Evolutionary conservation across 176 grass and related monocot genomes (phyloP), one percentile per base, ranked within the genome.

Genomic region (Sorghum bicolor): DNA sequence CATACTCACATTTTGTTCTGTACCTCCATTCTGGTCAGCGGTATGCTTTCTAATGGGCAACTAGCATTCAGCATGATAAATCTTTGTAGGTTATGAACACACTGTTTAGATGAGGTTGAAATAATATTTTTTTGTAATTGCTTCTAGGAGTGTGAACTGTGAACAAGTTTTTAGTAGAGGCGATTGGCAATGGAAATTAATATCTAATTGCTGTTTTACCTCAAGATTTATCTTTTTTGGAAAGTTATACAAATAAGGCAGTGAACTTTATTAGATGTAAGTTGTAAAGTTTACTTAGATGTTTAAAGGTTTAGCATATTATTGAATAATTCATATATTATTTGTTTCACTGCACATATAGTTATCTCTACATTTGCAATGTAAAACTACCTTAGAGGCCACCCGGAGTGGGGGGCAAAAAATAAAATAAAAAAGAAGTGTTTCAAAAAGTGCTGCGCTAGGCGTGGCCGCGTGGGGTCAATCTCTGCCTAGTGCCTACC

Each of bases 41-140:
- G 34, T 82, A 72, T 77, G 65, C 55, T 82, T 78, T 90, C 34
- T 72, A 77, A 73, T 77, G 72, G 65, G 43, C 25, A 77, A 64
- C 43, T 78, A 66, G 3, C 72, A 77, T 85, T 45, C 44, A 37
- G 44, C 44, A 16, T 47, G 44, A 47, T 47, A 47, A 47, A 47
- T 47, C 44, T 16, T 47, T 45, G 15, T 45, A 45, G 12, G 43
- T 45, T 45, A 45, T 45, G 43, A 45, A 15, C 43, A 45, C 43
- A 45, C 43, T 45, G 43, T 45, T 45, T 45, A 45, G 2, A 45
- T 45, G 43, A 45, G 43, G 13, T 45, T 45, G 13, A 45, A 45
- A 44, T 15, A 45, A 1, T 45, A 45, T 4, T 45, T 45, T 33
- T 45, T 15, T 45, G 43, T 45, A 45, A 10, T 80, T 55, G 75